Evolutionary conservation across 257 asterid species (phyloP).

Genomic region (Przewalskia tangutica): DNA sequence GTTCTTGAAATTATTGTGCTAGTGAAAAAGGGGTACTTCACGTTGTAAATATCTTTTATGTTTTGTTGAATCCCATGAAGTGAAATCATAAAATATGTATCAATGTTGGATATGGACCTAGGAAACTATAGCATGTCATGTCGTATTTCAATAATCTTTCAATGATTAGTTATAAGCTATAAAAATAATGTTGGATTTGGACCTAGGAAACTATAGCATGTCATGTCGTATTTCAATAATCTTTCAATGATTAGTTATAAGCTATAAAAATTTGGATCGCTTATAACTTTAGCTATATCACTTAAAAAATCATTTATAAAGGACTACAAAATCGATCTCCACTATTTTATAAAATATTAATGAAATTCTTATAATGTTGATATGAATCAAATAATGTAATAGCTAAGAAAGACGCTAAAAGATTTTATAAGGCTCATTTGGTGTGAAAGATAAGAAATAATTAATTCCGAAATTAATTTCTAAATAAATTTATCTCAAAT

Average conservation of each 20-base stretch:
- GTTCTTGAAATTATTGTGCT: neutral
- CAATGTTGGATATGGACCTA: neutral
- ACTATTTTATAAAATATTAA: neutral
- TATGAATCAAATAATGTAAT: constrained; percentile 12
- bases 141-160: neutral
- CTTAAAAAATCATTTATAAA: neutral
- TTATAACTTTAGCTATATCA: too few relatives aligned
- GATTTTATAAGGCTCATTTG: too few relatives aligned
- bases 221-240: neutral
- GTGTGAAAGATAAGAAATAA: too few relatives aligned
- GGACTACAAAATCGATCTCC: neutral
- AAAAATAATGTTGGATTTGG: neutral
- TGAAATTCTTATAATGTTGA: neutral
- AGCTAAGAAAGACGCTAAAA: neutral
- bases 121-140: neutral
- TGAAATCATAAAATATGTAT: neutral
- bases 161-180: neutral
- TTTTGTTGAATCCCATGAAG: neutral
- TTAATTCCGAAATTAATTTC: too few relatives aligned
- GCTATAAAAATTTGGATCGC: too few relatives aligned
- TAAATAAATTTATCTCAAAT: too few relatives aligned
- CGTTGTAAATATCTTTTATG: constrained; percentile 9
- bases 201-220: neutral
- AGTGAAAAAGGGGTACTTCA: neutral
- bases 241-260: neutral